Evolutionary conservation across 768 basidiomycete genomes (phyloP), one percentile per base, ranked within the genome.

Genomic region (Mycena alexandri): DNA sequence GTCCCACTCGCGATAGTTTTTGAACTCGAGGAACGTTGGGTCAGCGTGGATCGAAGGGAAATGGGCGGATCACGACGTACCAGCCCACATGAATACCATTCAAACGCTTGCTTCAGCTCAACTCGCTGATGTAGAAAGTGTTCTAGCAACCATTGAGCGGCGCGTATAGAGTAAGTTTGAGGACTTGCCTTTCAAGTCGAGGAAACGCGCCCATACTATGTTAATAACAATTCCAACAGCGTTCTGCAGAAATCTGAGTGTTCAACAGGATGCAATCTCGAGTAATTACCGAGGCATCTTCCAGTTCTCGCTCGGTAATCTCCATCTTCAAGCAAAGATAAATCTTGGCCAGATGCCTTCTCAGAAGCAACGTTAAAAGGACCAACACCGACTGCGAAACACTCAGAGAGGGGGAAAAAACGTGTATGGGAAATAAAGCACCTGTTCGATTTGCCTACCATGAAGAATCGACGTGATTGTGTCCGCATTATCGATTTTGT

Each of bases 311-410:
- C 13, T 22, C 17, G 13, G 56, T 46, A 22, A 67, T 17, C 46
- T 56, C 60, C 29, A 56, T 44, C 52, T 55, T 67, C 21, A 67
- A n/a, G 17, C 46, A 41, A 14, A 61, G 59, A 34, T 67, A 59
- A 46, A 67, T 67, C 33, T 67, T 67, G 11, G 59, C 65, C 8
- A 61, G 13, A 21, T 67, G 65, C n/a, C 65, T 41, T 54, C 53
- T 29, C 36, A 67, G 11, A 0, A 67, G 65, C 60, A 67, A n/a
- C 24, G 42, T 46, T 11, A 67, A 25, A 8, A 67, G 54, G 7
- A 16, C 19, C 11, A 67, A 61, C 21, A 67, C 34, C 5, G 59
- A 50, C 65, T 67, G 56, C 5, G 24, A 14, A 25, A 12, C 8
- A 36, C n/a, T 57, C 7, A 67, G 24, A 36, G 12, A 38, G 11